phyloP scores from a whole-genome alignment of 2,329 filamentous ascomycete genomes.

The Dryadomyces quercus-mongolicae region DNA sequence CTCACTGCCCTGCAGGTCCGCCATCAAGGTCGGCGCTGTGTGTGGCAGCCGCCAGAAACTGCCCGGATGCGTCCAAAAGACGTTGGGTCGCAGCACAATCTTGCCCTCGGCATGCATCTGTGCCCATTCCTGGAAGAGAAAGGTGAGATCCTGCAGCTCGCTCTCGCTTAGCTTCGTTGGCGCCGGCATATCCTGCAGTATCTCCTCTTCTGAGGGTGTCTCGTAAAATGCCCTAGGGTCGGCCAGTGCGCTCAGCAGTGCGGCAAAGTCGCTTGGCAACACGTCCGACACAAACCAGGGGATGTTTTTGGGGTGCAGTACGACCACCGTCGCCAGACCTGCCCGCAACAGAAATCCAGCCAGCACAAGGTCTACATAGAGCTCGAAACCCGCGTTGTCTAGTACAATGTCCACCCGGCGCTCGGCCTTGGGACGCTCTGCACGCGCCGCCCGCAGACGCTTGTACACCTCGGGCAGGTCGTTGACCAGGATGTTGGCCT shows the following conservation, averaged over 20 bases:
- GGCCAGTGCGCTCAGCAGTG: slow-evolving; percentile 70
- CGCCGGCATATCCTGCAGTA: slow-evolving; percentile 42
- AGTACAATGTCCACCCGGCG: slow-evolving; percentile 86
- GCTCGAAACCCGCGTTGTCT: slow-evolving; percentile 94
- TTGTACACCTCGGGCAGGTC: slow-evolving; percentile 44
- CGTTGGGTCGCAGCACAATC: slow-evolving; percentile 69
- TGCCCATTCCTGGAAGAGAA: slow-evolving; percentile 75
- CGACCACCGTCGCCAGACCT: slow-evolving; percentile 72
- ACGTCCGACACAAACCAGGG: slow-evolving; percentile 99
- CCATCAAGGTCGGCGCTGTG: slow-evolving; percentile 52
- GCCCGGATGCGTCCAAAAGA: slow-evolving; percentile 82
- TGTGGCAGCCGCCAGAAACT: slow-evolving; percentile 80
- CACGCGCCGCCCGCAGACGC: slow-evolving; percentile 13
- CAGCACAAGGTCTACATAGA: slow-evolving; percentile 88
- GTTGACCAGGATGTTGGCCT: slow-evolving; percentile 87
- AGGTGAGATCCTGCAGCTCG: slow-evolving; percentile 56
- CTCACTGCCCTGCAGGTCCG: slow-evolving; percentile 72
- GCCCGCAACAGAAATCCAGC: slow-evolving; percentile 80
- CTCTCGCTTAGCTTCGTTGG: slow-evolving; percentile 50
- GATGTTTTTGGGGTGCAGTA: slow-evolving; percentile 87
- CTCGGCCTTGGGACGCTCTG: slow-evolving; percentile 26
- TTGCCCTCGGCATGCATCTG: slow-evolving; percentile 71
- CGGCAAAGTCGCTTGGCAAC: slow-evolving; percentile 69
- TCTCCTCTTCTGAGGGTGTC: slow-evolving; percentile 53
- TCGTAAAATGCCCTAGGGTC: slow-evolving; percentile 70